Evolutionary conservation across 768 basidiomycete genomes (phyloP).

Genomic region (Paxillus involutus): DNA sequence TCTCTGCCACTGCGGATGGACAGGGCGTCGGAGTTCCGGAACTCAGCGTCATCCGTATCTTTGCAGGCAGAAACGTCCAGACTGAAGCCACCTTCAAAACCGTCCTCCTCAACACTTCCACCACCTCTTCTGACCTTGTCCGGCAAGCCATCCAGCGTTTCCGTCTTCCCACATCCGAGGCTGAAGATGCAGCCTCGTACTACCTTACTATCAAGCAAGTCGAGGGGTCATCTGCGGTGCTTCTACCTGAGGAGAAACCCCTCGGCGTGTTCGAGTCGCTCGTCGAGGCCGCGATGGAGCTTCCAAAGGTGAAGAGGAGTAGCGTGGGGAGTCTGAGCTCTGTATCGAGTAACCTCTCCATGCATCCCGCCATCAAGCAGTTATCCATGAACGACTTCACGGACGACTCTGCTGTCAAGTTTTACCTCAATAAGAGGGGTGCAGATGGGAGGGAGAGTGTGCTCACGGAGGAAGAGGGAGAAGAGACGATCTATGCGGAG

Average conservation of each 20-base stretch:
- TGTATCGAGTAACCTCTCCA: constrained; percentile 86
- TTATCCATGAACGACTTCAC: constrained; percentile 97
- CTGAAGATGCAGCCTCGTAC: constrained; percentile 60
- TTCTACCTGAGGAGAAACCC: constrained; percentile 74
- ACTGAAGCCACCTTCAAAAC: constrained; percentile 99
- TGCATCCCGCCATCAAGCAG: constrained; percentile 94
- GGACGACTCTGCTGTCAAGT: constrained; percentile 95
- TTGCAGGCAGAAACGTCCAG: constrained; percentile 87
- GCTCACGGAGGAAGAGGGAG: constrained; percentile 44
- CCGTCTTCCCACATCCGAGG: constrained; percentile 63
- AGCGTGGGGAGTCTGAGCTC: constrained; percentile 94
- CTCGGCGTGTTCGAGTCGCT: constrained; percentile 88
- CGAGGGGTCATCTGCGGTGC: constrained; percentile 78
- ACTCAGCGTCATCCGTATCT: constrained; percentile 93
- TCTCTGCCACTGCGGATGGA: constrained; percentile 61
- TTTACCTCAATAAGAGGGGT: constrained; percentile 80
- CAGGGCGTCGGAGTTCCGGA: constrained; percentile 69
- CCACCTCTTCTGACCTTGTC: constrained; percentile 81
- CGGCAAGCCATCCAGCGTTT: constrained; percentile 95
- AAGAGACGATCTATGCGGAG: constrained; percentile 40
- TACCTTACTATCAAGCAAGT: constrained; percentile 93
- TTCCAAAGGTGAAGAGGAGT: constrained; percentile 89
- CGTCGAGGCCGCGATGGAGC: constrained; percentile 74
- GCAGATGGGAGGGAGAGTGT: constrained; percentile 45
- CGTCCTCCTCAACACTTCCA: constrained; percentile 85